A percentile compares a stretch with the other conserved stretches of the same genome.
These are phyloP conservation scores for Sugiyamaella smithiae DNA, from an alignment of 805 yeast genomes.

Conservation along the genomic window DNA sequence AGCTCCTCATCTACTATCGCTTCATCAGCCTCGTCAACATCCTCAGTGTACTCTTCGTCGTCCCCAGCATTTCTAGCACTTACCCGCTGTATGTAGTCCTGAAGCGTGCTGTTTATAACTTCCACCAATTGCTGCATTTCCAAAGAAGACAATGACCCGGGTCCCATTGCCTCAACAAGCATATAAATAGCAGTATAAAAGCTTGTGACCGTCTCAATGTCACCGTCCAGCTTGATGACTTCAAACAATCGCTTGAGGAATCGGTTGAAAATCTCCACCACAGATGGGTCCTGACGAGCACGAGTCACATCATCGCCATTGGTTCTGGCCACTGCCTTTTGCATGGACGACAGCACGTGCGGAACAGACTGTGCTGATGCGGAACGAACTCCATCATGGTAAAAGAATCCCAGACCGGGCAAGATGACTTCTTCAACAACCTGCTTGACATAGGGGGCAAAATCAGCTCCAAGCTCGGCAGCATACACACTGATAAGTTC, in stretches of 20 bases:
- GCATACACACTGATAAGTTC: constrained; percentile 85
- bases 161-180: constrained; percentile 66
- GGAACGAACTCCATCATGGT: constrained; percentile 91
- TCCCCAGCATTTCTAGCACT: constrained; percentile 40
- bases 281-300: constrained; percentile 42
- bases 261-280: constrained; percentile 67
- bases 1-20: constrained; percentile 88
- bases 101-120: constrained; percentile 57
- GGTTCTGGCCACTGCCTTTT: constrained; percentile 49
- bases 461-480: constrained; percentile 73
- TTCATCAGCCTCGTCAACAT: constrained; percentile 75
- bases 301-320: constrained; percentile 44
- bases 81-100: constrained; percentile 68
- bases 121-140: constrained; percentile 53
- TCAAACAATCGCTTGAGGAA: constrained; percentile 65
- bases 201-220: constrained; percentile 74
- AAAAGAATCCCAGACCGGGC: constrained; percentile 86
- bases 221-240: constrained; percentile 73
- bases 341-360: constrained; percentile 63
- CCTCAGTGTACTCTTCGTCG: constrained; percentile 70
- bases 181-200: constrained; percentile 71
- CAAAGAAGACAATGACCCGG: constrained; percentile 48
- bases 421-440: constrained; percentile 74
- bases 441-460: constrained; percentile 78
- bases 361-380: constrained; percentile 87